phyloP scores from a whole-genome alignment of 257 asterid species.

The Solanum gandarillasii region DNA sequence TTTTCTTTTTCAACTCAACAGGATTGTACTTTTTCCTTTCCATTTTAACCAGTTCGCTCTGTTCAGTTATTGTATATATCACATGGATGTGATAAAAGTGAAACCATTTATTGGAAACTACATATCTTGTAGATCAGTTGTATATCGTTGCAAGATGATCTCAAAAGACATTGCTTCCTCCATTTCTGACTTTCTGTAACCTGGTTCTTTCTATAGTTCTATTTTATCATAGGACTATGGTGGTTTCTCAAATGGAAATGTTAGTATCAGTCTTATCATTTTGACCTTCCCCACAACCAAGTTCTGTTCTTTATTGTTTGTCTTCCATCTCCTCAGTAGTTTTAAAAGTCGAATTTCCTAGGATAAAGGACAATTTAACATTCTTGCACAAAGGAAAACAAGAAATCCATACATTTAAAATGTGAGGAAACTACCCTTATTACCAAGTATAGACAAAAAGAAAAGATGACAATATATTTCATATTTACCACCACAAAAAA shows the following conservation, averaged over 20 bases:
- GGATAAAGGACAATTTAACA: neutral
- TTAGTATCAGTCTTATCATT: neutral
- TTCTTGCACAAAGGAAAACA: neutral
- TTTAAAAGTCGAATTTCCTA: neutral
- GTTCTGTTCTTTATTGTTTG: neutral
- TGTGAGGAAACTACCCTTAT: neutral
- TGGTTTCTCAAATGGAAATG: neutral
- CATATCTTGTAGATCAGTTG: neutral
- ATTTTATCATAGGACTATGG: neutral
- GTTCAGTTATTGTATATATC: neutral
- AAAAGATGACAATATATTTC: neutral
- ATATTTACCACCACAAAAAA: neutral
- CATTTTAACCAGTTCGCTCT: neutral
- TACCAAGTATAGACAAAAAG: neutral
- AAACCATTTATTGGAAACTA: neutral
- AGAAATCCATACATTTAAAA: neutral
- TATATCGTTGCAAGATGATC: neutral
- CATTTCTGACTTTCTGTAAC: neutral
- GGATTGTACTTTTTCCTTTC: neutral
- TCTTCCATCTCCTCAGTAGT: neutral
- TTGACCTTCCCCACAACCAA: neutral
- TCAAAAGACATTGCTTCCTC: neutral
- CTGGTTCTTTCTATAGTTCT: neutral
- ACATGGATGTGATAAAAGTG: neutral
- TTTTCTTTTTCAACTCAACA: neutral